These are phyloP conservation scores for Begonia loranthoides DNA, from an alignment of 306 rosid genomes.

Conservation along the genomic window DNA sequence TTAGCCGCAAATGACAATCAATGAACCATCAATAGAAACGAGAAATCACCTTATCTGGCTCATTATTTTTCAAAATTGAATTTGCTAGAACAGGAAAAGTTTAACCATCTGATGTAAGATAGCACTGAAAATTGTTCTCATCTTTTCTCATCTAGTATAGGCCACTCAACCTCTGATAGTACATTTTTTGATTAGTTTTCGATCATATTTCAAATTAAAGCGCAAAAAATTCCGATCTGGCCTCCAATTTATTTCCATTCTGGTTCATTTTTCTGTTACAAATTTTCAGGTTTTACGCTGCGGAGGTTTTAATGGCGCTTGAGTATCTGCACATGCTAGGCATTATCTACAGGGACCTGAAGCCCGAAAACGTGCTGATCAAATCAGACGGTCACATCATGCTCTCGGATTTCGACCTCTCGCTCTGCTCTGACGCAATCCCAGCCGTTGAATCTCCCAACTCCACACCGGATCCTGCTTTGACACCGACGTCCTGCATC, in stretches of 20 bases:
- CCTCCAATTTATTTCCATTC: neutral
- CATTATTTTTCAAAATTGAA: neutral
- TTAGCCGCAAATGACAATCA: constrained; percentile 14
- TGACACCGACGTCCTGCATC: constrained; percentile 13
- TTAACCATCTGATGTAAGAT: constrained; percentile 3
- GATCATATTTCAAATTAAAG: neutral
- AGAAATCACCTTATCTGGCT: neutral
- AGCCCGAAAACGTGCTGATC: constrained; percentile 91
- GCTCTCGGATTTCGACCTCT: constrained; percentile 94
- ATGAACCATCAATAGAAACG: constrained; percentile 4
- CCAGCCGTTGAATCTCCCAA: constrained; percentile 76
- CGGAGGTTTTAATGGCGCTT: constrained; percentile 85
- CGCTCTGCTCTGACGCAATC: constrained; percentile 63
- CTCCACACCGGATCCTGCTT: constrained; percentile 15
- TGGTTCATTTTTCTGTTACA: neutral
- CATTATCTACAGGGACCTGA: constrained; percentile 86
- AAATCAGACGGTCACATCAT: constrained; percentile 99
- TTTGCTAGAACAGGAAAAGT: constrained; percentile 14
- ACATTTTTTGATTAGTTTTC: constrained; percentile 8
- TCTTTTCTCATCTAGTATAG: too few relatives aligned
- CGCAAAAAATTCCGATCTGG: neutral
- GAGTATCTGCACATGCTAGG: constrained; percentile 99
- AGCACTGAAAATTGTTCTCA: neutral
- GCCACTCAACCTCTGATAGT: neutral
- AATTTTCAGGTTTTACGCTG: constrained; percentile 71